These are phyloP conservation scores for Amaranthus palmeri DNA, from an alignment of 148 eudicot species.

Conservation along the genomic window DNA sequence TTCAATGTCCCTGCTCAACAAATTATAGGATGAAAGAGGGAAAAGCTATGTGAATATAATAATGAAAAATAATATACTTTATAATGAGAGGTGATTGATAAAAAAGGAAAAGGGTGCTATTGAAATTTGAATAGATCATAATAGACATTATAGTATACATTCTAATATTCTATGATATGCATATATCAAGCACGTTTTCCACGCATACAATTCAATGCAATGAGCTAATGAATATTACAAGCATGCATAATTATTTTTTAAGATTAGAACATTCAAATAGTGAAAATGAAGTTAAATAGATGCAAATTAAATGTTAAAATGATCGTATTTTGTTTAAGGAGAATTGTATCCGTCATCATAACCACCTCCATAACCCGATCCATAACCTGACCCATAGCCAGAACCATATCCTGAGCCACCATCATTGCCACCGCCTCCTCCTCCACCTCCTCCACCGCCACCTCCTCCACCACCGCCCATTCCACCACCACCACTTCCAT, in stretches of 20 bases:
- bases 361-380: conserved; percentile 25
- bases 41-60: too few species aligned
- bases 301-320: neutral
- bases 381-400: conserved; percentile 25
- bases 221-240: neutral
- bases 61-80: too few species aligned
- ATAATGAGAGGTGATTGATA: too few species aligned
- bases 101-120: too few species aligned
- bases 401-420: conserved; percentile 22
- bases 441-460: conserved; percentile 25
- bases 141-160: too few species aligned
- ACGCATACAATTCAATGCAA: too few species aligned
- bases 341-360: conserved; percentile 20
- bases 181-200: too few species aligned
- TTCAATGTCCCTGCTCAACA: too few species aligned
- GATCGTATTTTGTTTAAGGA: conserved; percentile 12
- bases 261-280: neutral
- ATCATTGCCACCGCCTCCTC: conserved; percentile 20
- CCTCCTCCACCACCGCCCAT: conserved; percentile 26
- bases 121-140: too few species aligned
- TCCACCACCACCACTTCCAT: conserved; percentile 24
- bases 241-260: conserved; percentile 15
- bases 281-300: neutral
- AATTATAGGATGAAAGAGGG: too few species aligned
- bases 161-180: too few species aligned